These are phyloP conservation scores for Rhodotorula sp. DNA, from an alignment of 1,284 basidiomycete genomes.

Conservation along the genomic window DNA sequence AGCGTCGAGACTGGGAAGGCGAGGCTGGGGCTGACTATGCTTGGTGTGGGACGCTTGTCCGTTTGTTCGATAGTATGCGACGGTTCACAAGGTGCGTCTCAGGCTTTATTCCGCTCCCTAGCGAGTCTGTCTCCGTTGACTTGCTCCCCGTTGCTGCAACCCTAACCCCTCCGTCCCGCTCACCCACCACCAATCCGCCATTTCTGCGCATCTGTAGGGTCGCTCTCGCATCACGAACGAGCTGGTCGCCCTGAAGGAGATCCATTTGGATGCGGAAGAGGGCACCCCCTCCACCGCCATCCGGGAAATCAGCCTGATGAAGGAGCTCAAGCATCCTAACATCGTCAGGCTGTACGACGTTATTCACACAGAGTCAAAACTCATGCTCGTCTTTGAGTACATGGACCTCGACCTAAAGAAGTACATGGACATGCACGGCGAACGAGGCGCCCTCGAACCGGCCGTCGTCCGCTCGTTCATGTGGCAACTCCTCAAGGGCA, in stretches of 20 bases:
- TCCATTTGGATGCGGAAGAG: slow-evolving; percentile 92
- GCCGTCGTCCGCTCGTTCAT: slow-evolving; percentile 93
- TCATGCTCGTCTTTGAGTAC: slow-evolving; percentile 98
- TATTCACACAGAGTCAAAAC: slow-evolving; percentile 84
- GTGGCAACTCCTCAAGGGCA: slow-evolving; percentile 96
- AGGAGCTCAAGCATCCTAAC: slow-evolving; percentile 92
- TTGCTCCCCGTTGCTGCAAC: too few species aligned
- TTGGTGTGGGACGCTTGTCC: background rate
- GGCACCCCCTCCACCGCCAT: slow-evolving; percentile 93
- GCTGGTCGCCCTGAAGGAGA: slow-evolving; percentile 85
- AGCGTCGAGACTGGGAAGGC: background rate
- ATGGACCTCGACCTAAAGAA: slow-evolving; percentile 98
- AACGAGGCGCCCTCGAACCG: slow-evolving; percentile 89
- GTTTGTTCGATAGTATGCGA: slow-evolving; percentile 27
- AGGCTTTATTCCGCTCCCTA: too few species aligned
- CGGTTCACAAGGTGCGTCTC: slow-evolving; percentile 61
- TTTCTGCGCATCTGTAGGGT: slow-evolving; percentile 35
- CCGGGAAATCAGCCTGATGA: slow-evolving; percentile 93
- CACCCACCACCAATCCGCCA: background rate
- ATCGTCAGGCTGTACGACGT: slow-evolving; percentile 96
- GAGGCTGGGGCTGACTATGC: background rate
- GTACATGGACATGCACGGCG: slow-evolving; percentile 98
- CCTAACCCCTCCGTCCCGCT: background rate
- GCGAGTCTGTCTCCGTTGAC: too few species aligned
- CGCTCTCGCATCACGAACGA: slow-evolving; percentile 76